phyloP scores from a whole-genome alignment of 2,329 filamentous ascomycete genomes.

The Diaporthe sp. region DNA sequence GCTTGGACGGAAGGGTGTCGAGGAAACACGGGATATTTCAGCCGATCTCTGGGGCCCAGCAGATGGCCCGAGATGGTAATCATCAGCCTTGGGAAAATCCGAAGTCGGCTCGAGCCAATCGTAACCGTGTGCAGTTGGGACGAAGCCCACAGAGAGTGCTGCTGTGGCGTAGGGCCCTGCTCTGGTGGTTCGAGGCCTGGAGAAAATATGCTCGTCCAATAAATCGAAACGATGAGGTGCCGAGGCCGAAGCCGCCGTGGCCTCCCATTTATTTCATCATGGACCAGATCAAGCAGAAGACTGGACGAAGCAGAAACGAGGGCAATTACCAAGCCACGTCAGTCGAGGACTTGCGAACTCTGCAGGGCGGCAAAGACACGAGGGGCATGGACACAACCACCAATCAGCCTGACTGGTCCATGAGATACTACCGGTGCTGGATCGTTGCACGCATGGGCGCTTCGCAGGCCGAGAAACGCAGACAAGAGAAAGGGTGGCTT shows the following conservation, averaged over 20 bases:
- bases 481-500: neutral
- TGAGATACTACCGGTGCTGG: neutral
- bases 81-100: conserved; percentile 7
- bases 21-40: conserved; percentile 25
- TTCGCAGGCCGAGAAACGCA: neutral
- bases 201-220: conserved; percentile 13
- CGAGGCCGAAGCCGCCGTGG: conserved; percentile 7
- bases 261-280: conserved; percentile 9
- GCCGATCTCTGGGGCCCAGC: conserved; percentile 12
- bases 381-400: neutral
- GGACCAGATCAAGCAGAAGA: conserved; percentile 11
- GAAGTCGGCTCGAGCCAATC: conserved; percentile 16
- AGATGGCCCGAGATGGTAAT: conserved; percentile 6
- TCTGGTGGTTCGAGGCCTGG: neutral
- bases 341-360: neutral
- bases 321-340: conserved; percentile 5
- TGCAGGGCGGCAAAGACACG: conserved; percentile 5
- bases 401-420: neutral
- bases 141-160: neutral
- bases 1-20: conserved; percentile 20
- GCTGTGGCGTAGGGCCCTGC: neutral
- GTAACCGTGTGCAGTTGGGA: neutral
- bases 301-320: conserved; percentile 14
- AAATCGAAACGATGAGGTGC: conserved; percentile 8
- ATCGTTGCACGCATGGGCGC: neutral